A percentile compares a stretch with the other conserved stretches of the same genome.
These are phyloP conservation scores for Plasmodium relictum DNA, from an alignment of 169 alveolate species.

Conservation along the genomic window DNA sequence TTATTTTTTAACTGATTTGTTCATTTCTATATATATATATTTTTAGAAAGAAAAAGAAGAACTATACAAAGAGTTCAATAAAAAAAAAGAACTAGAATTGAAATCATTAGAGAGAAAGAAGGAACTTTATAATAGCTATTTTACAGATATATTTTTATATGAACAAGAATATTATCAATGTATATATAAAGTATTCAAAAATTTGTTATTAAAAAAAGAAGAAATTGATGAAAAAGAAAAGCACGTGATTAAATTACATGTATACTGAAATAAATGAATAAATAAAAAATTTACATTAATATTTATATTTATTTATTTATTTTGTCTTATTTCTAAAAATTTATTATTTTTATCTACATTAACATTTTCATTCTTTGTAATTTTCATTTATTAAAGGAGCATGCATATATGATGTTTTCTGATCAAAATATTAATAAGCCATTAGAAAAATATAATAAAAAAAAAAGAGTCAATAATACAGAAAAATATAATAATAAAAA, in stretches of 20 bases:
- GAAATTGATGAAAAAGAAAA: slow-evolving; percentile 73
- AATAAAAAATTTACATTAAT: neutral
- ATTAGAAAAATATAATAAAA: neutral
- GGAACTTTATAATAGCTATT: slow-evolving; percentile 62
- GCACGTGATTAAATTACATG: slow-evolving; percentile 41
- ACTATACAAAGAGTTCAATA: slow-evolving; percentile 24
- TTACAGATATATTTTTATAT: slow-evolving; percentile 70
- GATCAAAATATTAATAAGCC: slow-evolving; percentile 25
- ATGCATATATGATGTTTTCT: slow-evolving; percentile 45
- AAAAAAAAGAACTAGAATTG: slow-evolving; percentile 42
- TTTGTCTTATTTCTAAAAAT: too few relatives aligned
- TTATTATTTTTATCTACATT: neutral
- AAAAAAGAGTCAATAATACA: neutral
- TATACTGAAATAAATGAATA: neutral
- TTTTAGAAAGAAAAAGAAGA: slow-evolving; percentile 75
- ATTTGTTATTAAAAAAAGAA: slow-evolving; percentile 47
- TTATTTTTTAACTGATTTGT: too few relatives aligned
- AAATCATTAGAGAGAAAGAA: slow-evolving; percentile 39
- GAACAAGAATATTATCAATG: slow-evolving; percentile 76
- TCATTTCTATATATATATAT: neutral
- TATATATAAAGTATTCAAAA: slow-evolving; percentile 69
- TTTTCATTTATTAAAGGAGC: slow-evolving; percentile 21
- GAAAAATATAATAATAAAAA: neutral
- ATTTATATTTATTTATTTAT: neutral
- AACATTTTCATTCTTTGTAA: neutral